Percentiles rank a stretch among this genome's conserved stretches.
These are phyloP conservation scores for Dissophora ornata DNA, from an alignment of 192 early-diverging fungal genomes.

Conservation along the genomic window DNA sequence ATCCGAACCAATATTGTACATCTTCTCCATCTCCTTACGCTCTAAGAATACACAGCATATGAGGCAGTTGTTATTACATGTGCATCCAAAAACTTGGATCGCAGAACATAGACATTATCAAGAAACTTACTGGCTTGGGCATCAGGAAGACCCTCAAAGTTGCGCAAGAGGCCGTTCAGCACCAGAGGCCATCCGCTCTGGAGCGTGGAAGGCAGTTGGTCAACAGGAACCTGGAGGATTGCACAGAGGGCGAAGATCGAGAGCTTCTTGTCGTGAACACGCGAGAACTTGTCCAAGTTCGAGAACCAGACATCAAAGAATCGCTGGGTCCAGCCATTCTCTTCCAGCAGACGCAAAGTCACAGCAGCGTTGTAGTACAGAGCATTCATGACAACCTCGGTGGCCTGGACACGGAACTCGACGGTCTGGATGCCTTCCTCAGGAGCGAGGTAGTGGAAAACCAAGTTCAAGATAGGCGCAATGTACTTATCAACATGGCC, in stretches of 20 bases:
- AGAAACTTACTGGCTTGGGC: constrained; percentile 66
- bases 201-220: constrained; percentile 76
- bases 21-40: constrained; percentile 49
- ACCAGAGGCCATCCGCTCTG: constrained; percentile 81
- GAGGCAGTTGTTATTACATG: too few species aligned
- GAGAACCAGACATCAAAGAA: constrained; percentile 87
- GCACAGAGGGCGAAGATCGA: constrained; percentile 82
- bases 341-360: constrained; percentile 82
- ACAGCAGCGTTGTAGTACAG: constrained; percentile 89
- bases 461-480: constrained; percentile 76
- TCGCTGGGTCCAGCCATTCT: constrained; percentile 76
- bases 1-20: constrained; percentile 44
- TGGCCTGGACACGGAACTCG: constrained; percentile 77
- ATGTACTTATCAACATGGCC: constrained; percentile 85
- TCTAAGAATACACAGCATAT: constrained; percentile 8
- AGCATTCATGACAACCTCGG: constrained; percentile 87
- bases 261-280: constrained; percentile 97
- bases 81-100: background rate
- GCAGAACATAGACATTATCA: background rate
- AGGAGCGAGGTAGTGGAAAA: constrained; percentile 71
- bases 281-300: constrained; percentile 76
- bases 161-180: constrained; percentile 73
- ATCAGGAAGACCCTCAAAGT: constrained; percentile 83
- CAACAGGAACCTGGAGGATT: constrained; percentile 76
- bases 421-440: constrained; percentile 70